Conservation (phyloP, 2,329 filamentous ascomycete species). For the Epichloe baconii region DNA sequence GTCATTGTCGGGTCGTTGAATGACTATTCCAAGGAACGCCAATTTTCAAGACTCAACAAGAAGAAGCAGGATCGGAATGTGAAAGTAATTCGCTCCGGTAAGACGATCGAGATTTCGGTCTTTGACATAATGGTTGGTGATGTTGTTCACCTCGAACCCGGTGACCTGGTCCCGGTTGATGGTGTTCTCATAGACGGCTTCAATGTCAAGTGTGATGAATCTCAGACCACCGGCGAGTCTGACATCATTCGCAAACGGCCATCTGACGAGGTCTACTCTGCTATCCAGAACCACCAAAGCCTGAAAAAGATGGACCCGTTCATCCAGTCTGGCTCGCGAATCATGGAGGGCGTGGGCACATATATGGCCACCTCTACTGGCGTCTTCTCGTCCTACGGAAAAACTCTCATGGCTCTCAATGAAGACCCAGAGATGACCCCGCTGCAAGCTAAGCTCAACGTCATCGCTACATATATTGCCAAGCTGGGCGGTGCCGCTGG, state of each 20-base stretch:
- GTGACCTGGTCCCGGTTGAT: slow-evolving; percentile 62
- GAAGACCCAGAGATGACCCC: slow-evolving; percentile 65
- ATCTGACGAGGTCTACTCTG: slow-evolving; percentile 54
- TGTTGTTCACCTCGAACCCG: slow-evolving; percentile 59
- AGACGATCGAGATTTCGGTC: slow-evolving; percentile 54
- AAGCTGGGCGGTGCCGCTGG: slow-evolving; percentile 67
- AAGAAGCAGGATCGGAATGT: slow-evolving; percentile 67
- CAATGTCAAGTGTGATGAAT: slow-evolving; percentile 66
- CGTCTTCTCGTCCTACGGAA: slow-evolving; percentile 60
- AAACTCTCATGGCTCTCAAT: slow-evolving; percentile 60
- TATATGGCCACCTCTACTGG: slow-evolving; percentile 64
- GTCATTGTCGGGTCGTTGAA: slow-evolving; percentile 66
- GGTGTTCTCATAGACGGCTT: slow-evolving; percentile 61
- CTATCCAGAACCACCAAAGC: slow-evolving; percentile 52
- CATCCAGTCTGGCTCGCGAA: slow-evolving; percentile 71
- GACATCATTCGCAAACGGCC: slow-evolving; percentile 58
- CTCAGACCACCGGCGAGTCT: slow-evolving; percentile 67
- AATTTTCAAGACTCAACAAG: slow-evolving; percentile 66
- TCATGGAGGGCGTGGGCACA: slow-evolving; percentile 65
- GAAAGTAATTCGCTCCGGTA: slow-evolving; percentile 59
- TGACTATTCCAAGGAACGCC: slow-evolving; percentile 69
- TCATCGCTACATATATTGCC: slow-evolving; percentile 65
- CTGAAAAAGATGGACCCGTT: slow-evolving; percentile 68
- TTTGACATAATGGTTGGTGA: slow-evolving; percentile 59
- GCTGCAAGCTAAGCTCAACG: slow-evolving; percentile 62